A percentile compares a stretch with the other conserved stretches of the same genome.
Evolutionary conservation across 345 rosid genomes (phyloP).

Genomic region (Gossypium arboreum): DNA sequence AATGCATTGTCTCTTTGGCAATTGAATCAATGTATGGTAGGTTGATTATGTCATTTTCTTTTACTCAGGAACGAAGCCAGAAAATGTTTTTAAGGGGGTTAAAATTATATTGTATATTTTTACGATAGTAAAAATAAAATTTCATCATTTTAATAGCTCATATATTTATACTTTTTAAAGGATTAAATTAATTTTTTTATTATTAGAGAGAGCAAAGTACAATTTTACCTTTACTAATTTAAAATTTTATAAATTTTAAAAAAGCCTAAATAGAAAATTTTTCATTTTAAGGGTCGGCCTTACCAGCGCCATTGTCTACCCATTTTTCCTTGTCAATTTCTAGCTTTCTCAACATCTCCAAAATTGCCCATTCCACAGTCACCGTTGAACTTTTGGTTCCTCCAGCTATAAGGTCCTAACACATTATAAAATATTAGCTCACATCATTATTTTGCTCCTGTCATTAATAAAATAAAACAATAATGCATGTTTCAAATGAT

Average conservation of each 20-base stretch:
- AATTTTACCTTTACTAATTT: no score
- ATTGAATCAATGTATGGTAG: slow-evolving; percentile 47
- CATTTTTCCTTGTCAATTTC: slow-evolving; percentile 46
- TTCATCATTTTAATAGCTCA: accelerated
- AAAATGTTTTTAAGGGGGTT: no score
- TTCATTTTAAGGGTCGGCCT: no score
- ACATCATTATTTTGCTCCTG: no score
- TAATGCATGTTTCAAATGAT: no score
- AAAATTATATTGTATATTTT: no score
- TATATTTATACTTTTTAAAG: no score
- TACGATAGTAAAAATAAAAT: no score
- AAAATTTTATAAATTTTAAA: no score
- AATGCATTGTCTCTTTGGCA: slow-evolving; percentile 54
- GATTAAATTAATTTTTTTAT: no score
- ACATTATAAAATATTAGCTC: not conserved
- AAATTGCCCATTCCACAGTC: slow-evolving; percentile 59
- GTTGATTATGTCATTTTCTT: slow-evolving; percentile 46
- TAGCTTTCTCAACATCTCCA: slow-evolving; percentile 43
- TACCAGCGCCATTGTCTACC: not conserved
- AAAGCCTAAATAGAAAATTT: accelerated
- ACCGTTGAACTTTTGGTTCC: slow-evolving; percentile 66
- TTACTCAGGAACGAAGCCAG: not conserved
- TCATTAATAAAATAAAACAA: no score
- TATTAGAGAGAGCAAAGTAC: accelerated
- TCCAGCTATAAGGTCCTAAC: slow-evolving; percentile 53